phyloP scores from a whole-genome alignment of 169 alveolate species.

The Plasmodium sp. region DNA sequence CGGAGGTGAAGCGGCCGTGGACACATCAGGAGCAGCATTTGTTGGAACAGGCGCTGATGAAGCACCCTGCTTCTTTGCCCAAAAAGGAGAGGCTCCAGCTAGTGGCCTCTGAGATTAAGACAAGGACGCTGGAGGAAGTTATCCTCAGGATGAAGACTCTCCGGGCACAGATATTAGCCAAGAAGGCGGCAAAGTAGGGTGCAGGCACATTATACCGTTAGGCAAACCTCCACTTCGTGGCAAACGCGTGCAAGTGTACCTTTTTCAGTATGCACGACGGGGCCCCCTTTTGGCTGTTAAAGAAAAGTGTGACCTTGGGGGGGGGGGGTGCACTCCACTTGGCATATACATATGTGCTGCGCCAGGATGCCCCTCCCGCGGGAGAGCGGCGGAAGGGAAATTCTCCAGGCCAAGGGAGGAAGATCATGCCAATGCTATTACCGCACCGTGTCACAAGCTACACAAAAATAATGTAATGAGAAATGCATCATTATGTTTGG shows the following conservation, averaged over 20 bases:
- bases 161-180: constrained; percentile 63
- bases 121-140: constrained; percentile 56
- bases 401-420: not conserved
- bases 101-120: constrained; percentile 76
- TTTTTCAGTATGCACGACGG: not conserved
- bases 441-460: not conserved
- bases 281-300: not conserved
- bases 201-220: not conserved
- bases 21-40: constrained; percentile 84
- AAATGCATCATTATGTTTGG: not conserved
- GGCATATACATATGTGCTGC: not conserved
- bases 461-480: not conserved
- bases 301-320: not conserved
- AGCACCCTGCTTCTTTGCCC: constrained; percentile 84
- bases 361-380: not conserved
- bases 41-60: constrained; percentile 84
- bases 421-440: not conserved
- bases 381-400: not conserved
- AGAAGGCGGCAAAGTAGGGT: constrained; percentile 40
- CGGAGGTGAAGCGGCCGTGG: constrained; percentile 76
- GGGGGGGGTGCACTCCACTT: not conserved
- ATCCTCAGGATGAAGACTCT: constrained; percentile 36
- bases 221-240: not conserved
- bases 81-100: constrained; percentile 84
- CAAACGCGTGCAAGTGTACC: not conserved